Base-by-base conservation (phyloP, 1,284 basidiomycete genomes). In the Anthracocystis walkeri region DNA sequence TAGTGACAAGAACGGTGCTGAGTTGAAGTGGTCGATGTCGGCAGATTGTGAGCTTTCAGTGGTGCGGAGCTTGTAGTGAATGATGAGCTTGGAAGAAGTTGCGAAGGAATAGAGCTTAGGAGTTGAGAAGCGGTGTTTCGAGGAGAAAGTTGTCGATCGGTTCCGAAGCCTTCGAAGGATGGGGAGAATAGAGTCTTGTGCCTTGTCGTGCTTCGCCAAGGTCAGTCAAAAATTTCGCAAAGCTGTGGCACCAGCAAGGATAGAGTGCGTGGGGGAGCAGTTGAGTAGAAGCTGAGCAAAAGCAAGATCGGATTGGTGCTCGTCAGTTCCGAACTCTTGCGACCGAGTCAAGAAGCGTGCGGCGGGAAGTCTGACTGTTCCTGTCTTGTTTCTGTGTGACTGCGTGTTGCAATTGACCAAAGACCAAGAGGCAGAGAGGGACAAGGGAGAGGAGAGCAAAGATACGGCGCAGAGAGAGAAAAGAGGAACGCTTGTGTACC, bases 401-500 rank as follows among this genome's bases (percentile, higher is more conserved):
- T 33, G 41, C 44, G 7, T 57, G 55, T 33, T 16, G 35, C 20
- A 25, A n/a, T 38, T 12, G 53, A 25, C 40, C 46, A 27, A 41
- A 23, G 6, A 31, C 18, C 3, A 16, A 20, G 18, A 55, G 40
- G 23, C 10, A 21, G 16, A 31, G 42, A 44, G 46, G 35, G 25
- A 42, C 27, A 4, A n/a, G 21, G n/a, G 18, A 42, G 42, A 31
- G 25, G 12, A n/a, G 57, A 14, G 10, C 18, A 44, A 56, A 25
- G 33, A 20, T 21, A 45, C 40, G 23, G 44, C 44, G 10, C 11
- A 66, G 33, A 53, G 38, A 59, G 55, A 58, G 20, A 23, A n/a
- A 57, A 45, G 55, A 59, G 49, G 7, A 56, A 45, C 18, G 20
- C 11, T n/a, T 55, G 66, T 44, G 66, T 63, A 68, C 66, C 66